Evolutionary conservation across 2,329 filamentous ascomycete genomes (phyloP), one percentile per base, ranked within the genome.

Genomic region (Teratosphaeria nubilosa): DNA sequence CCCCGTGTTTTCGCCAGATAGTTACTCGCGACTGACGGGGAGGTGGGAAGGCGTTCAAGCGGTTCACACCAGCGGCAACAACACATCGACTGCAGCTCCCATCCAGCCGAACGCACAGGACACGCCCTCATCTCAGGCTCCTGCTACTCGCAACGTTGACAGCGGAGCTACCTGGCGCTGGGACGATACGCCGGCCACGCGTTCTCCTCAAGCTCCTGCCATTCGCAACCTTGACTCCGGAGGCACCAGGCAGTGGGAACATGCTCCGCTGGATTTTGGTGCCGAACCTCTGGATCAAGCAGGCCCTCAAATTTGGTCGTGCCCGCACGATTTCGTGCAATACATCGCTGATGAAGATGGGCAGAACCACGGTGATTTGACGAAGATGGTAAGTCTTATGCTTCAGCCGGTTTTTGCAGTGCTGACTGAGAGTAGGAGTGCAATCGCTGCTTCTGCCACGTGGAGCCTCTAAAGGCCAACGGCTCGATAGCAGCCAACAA

Each of bases 161-260:
- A n/a, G n/a, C n/a, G n/a, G n/a, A n/a, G n/a, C n/a, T n/a, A n/a
- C n/a, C n/a, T n/a, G n/a, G n/a, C n/a, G n/a, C n/a, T n/a, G n/a
- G n/a, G n/a, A n/a, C n/a, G n/a, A 7, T 22, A 14, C 54, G 14
- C 56, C 48, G 20, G 63, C 60, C 27, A 14, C 25, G 50, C 37
- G 13, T 6, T 5, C 16, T 3, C 9, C 41, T 22, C n/a, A 22
- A 10, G 41, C 41, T 20, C 41, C 41, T 20, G n/a, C 41, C 7
- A 45, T 56, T 20, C 60, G 59, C 16, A 74, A 76, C 54, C 67
- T 75, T 2, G 73, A 75, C 48, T 69, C 59, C 6, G 69, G 72
- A 20, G 61, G 66, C 13, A 54, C 59, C 0, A 37, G 34, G 1
- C 68, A 69, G 57, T 75, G 74, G 74, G 68, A 66, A 51, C 13